Base-by-base conservation (phyloP, 805 yeast genomes). In the Sugiyamaella qingdaonensis region DNA sequence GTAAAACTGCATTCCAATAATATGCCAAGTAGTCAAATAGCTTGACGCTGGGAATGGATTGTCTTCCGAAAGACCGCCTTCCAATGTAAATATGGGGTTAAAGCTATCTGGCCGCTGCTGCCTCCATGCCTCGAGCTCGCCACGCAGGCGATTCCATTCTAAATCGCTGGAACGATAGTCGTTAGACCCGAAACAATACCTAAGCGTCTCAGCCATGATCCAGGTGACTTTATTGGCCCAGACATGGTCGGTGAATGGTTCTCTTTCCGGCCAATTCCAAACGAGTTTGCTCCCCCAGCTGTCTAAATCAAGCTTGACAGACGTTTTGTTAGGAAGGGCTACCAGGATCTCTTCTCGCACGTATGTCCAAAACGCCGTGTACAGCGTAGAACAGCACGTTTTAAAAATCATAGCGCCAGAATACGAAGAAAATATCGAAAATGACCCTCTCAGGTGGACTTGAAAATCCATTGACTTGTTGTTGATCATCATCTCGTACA, bases 31-130 rank as follows among this genome's bases (percentile, higher is more conserved):
- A 4, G 18, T 44, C 35, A 39, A 16, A 29, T 27, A 44, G 19
- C 47, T 31, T n/a, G 47, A 44, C 4, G 47, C 33, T 18, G 47
- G 35, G 33, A 44, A 44, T 10, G 47, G 47, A 21, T 44, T 44
- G 36, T 44, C 47, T 3, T 44, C 35, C 2, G 47, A 44, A 10
- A 44, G 34, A 10, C 35, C 35, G 13, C 47, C 47, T 11, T 31
- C 35, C 14, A 44, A 16, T 13, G 19, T 21, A 24, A 44, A 44
- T 44, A 44, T 31, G 13, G 35, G 47, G 14, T 24, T 44, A 21
- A 27, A 44, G 24, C 14, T 18, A 18, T 27, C 24, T 4, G n/a
- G 62, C 53, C 9, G 24, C 21, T 39, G 43, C 5, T 39, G 13
- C 13, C 13, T 39, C 43, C 43, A 39, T 39, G 19, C 13, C 19